phyloP scores from a whole-genome alignment of 1,284 basidiomycete genomes.

The Trametes versicolor region DNA sequence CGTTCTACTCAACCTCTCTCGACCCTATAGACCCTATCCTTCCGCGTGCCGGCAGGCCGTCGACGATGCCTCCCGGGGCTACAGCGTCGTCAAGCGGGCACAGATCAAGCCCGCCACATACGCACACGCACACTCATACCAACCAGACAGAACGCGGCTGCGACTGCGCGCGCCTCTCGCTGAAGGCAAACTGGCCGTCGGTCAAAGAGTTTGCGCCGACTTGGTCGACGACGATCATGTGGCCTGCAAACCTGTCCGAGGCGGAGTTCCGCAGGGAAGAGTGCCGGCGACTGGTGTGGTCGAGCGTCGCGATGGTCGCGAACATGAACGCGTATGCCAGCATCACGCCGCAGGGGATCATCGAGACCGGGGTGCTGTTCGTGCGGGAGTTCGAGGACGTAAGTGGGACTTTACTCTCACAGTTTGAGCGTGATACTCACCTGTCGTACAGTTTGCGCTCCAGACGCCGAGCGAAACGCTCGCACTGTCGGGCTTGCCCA shows the following conservation, averaged over 20 bases:
- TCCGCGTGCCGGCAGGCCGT: constrained; percentile 5
- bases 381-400: constrained; percentile 75
- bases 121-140: neutral
- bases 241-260: constrained; percentile 66
- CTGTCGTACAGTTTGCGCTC: constrained; percentile 60
- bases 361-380: constrained; percentile 58
- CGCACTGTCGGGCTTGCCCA: constrained; percentile 39
- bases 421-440: neutral
- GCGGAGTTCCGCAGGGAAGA: constrained; percentile 73
- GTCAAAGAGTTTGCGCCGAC: constrained; percentile 63
- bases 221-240: constrained; percentile 70
- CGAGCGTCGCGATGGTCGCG: constrained; percentile 65
- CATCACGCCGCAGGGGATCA: constrained; percentile 52
- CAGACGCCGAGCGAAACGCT: constrained; percentile 71
- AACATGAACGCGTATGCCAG: constrained; percentile 67
- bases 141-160: constrained; percentile 44
- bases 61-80: constrained; percentile 38
- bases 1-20: constrained; percentile 2
- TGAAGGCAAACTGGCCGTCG: constrained; percentile 58
- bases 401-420: constrained; percentile 40
- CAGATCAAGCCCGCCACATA: neutral
- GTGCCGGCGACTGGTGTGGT: constrained; percentile 76
- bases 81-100: no score
- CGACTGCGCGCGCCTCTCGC: constrained; percentile 59
- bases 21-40: constrained; percentile 50